Percentiles rank a stretch among this genome's conserved stretches.
phyloP scores from a whole-genome alignment of 106 monocot genomes.

The Iris macrosiphon region DNA sequence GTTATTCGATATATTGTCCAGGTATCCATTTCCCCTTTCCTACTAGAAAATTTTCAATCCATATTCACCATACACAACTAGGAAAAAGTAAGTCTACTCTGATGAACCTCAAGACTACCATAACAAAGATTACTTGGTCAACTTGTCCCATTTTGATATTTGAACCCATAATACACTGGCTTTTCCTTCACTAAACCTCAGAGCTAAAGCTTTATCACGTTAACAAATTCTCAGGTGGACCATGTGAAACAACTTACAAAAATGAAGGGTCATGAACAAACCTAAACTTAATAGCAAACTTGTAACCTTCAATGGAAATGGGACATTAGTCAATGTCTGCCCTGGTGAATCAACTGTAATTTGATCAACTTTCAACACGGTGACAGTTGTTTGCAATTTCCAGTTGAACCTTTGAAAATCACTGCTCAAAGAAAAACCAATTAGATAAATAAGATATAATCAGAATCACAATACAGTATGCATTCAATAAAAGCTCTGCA shows the following conservation, averaged over 20 bases:
- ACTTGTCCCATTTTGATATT: too few relatives aligned
- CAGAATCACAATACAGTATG: neutral
- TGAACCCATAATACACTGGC: too few relatives aligned
- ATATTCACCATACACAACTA: too few relatives aligned
- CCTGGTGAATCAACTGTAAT: conserved; percentile 62
- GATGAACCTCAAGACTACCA: too few relatives aligned
- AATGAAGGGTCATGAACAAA: conserved; percentile 18
- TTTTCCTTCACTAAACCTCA: too few relatives aligned
- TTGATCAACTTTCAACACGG: conserved; percentile 45
- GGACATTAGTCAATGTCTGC: conserved; percentile 74
- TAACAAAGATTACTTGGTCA: too few relatives aligned
- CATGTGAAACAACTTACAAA: neutral
- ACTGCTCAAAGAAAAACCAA: conserved; percentile 31
- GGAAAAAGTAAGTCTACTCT: too few relatives aligned
- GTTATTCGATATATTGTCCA: too few relatives aligned
- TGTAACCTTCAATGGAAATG: conserved; percentile 67
- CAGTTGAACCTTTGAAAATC: conserved; percentile 45
- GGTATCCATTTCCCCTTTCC: too few relatives aligned
- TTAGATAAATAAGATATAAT: neutral
- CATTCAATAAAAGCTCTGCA: neutral
- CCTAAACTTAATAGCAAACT: conserved; percentile 70
- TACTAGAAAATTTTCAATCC: too few relatives aligned
- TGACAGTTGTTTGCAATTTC: conserved; percentile 67
- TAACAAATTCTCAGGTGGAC: neutral
- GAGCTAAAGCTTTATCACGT: too few relatives aligned